A percentile compares a stretch with the other conserved stretches of the same genome.
These are phyloP conservation scores for Novymonas esmeraldas DNA, from an alignment of 208 protist genomes.

Conservation along the genomic window DNA sequence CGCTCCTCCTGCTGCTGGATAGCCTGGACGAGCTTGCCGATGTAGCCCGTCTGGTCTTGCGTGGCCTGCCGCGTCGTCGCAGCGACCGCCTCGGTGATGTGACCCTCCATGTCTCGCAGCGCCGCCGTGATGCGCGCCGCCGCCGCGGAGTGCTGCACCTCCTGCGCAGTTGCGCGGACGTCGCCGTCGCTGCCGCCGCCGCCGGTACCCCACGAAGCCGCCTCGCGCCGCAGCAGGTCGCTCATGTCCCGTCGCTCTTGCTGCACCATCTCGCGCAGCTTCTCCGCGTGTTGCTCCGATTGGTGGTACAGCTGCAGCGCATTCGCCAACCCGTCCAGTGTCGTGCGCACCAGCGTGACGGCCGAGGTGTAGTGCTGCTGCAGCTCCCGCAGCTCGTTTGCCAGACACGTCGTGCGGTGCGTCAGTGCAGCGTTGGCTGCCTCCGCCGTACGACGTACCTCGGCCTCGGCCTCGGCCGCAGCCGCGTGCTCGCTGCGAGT, in stretches of 20 bases:
- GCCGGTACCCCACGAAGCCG: conserved; percentile 28
- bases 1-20: conserved; percentile 66
- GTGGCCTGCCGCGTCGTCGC: conserved; percentile 34
- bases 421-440: conserved; percentile 53
- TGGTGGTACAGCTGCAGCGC: conserved; percentile 48
- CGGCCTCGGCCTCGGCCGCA: conserved; percentile 9
- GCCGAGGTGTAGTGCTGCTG: conserved; percentile 45
- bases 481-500: conserved; percentile 13
- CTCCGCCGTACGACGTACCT: conserved; percentile 26
- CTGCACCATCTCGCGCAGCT: conserved; percentile 47
- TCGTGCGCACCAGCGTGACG: conserved; percentile 47
- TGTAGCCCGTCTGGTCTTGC: conserved; percentile 48
- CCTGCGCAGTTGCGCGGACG: conserved; percentile 3
- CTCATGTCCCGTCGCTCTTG: conserved; percentile 58
- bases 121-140: conserved; percentile 28
- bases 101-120: conserved; percentile 45
- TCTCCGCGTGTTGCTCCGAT: conserved; percentile 47
- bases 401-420: conserved; percentile 30
- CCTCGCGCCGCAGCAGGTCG: conserved; percentile 56
- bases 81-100: conserved; percentile 51
- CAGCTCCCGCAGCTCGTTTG: conserved; percentile 38
- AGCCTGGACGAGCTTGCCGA: conserved; percentile 46
- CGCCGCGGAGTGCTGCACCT: conserved; percentile 21
- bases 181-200: conserved; percentile 4
- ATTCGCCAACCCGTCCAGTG: conserved; percentile 39